Percentiles rank a stretch among this genome's conserved stretches.
phyloP scores from a whole-genome alignment of 345 rosid species.

The Isatis tinctoria region DNA sequence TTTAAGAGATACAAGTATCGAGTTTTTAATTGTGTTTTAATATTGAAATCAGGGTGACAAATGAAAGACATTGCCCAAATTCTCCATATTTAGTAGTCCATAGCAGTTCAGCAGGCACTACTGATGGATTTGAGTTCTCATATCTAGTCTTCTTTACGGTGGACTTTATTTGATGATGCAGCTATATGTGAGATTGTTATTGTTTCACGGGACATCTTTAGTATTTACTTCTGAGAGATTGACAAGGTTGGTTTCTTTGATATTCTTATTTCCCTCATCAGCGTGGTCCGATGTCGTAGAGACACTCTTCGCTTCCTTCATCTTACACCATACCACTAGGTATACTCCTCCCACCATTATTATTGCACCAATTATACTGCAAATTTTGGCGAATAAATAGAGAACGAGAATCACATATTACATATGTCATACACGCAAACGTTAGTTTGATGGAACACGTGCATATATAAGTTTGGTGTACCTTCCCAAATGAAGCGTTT shows the following conservation, averaged over 20 bases:
- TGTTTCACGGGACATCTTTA: conserved; percentile 19
- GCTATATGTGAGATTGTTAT: not conserved
- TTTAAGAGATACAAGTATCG: not conserved
- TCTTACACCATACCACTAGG: conserved; percentile 53
- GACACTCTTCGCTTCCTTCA: conserved; percentile 34
- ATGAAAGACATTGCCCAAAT: not conserved
- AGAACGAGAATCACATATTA: not conserved
- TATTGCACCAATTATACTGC: conserved; percentile 45
- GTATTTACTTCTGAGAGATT: conserved; percentile 5
- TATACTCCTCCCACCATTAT: conserved; percentile 47
- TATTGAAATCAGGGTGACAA: not conserved
- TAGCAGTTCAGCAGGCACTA: not conserved
- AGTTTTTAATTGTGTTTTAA: not conserved
- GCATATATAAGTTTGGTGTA: not conserved
- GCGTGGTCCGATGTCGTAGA: not conserved
- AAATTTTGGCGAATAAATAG: not conserved
- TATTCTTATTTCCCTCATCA: conserved; percentile 2
- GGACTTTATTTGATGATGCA: not conserved
- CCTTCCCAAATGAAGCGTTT: conserved; percentile 32
- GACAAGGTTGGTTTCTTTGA: conserved; percentile 14
- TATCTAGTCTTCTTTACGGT: not conserved
- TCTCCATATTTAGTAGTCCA: not conserved
- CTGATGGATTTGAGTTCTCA: not conserved
- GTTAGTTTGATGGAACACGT: not conserved
- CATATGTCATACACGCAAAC: not conserved